A percentile compares a stretch with the other conserved stretches of the same genome.
These are phyloP conservation scores for Neonothopanus nambi DNA, from an alignment of 1,284 basidiomycete genomes.

Conservation along the genomic window DNA sequence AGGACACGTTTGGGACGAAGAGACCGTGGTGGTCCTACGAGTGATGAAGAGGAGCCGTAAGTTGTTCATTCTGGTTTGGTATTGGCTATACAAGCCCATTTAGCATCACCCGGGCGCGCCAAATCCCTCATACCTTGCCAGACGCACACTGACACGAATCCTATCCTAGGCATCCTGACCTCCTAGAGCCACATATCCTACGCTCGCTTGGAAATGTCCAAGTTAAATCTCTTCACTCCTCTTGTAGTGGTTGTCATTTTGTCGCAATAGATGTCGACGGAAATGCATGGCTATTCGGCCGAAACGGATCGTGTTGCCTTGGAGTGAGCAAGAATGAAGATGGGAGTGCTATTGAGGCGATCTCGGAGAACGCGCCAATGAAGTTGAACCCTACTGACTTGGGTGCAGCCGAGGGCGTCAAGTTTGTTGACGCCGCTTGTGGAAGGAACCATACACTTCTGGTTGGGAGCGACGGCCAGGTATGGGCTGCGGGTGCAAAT, in stretches of 20 bases:
- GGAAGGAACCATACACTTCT: conserved; percentile 84
- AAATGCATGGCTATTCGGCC: conserved; percentile 88
- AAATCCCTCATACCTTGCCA: conserved; percentile 4
- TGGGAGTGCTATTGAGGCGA: conserved; percentile 35
- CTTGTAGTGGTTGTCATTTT: conserved; percentile 73
- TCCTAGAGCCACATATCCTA: conserved; percentile 84
- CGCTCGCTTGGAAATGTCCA: conserved; percentile 85
- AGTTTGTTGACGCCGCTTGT: conserved; percentile 80
- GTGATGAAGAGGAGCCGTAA: conserved; percentile 38
- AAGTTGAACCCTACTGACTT: conserved; percentile 61
- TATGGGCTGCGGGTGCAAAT: conserved; percentile 87
- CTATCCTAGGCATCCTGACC: conserved; percentile 62
- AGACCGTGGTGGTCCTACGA: conserved; percentile 49
- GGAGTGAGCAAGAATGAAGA: conserved; percentile 45
- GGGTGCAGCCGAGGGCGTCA: conserved; percentile 60
- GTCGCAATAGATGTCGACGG: conserved; percentile 67
- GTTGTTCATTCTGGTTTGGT: background rate
- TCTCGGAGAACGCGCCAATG: conserved; percentile 74
- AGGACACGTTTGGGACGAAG: conserved; percentile 70
- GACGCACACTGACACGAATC: background rate
- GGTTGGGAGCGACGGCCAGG: conserved; percentile 77
- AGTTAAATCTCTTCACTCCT: conserved; percentile 69
- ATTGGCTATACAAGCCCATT: conserved; percentile 24
- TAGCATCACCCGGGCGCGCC: conserved; percentile 9
- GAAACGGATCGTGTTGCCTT: conserved; percentile 65